These are phyloP conservation scores for Pseudocercospora pini-densiflorae DNA, from an alignment of 2,329 filamentous ascomycete genomes.

Conservation along the genomic window DNA sequence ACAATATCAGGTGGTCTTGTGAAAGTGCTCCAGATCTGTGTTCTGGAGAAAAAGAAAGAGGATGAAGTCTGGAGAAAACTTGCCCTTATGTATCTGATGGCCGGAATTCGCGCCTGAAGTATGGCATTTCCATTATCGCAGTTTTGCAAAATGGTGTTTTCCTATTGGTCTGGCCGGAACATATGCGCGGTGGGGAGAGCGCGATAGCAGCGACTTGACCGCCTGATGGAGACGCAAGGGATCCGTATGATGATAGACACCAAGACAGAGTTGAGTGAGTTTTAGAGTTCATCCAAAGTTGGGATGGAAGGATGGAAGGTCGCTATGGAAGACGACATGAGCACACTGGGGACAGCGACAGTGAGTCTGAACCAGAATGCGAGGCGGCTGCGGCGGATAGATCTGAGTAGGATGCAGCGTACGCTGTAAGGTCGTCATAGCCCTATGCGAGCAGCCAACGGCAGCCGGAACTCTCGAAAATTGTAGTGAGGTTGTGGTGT, in stretches of 20 bases:
- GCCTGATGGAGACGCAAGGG: constrained; percentile 14
- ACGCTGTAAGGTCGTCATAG: not conserved
- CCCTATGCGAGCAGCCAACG: not conserved
- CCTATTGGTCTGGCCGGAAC: constrained; percentile 34
- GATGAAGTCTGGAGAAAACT: constrained; percentile 20
- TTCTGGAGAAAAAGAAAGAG: constrained; percentile 25
- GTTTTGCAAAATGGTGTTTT: constrained; percentile 13
- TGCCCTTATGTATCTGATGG: constrained; percentile 29
- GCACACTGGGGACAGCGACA: not conserved
- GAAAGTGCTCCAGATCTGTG: constrained; percentile 8
- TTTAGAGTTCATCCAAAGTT: not conserved
- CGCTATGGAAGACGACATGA: not conserved
- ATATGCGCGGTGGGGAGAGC: constrained; percentile 12
- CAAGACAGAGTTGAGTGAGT: not conserved
- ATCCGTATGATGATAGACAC: not conserved
- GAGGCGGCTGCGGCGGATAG: not conserved
- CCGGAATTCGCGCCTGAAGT: constrained; percentile 26
- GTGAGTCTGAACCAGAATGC: not conserved
- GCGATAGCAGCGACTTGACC: constrained; percentile 16
- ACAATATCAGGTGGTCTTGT: constrained; percentile 16
- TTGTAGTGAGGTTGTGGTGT: not conserved
- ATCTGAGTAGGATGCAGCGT: not conserved
- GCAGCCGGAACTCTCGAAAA: not conserved
- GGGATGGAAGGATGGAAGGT: not conserved
- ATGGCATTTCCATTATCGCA: constrained; percentile 17